Evolutionary conservation across 441 rosid genomes (phyloP).

Genomic region (Bruguiera hainesii): DNA sequence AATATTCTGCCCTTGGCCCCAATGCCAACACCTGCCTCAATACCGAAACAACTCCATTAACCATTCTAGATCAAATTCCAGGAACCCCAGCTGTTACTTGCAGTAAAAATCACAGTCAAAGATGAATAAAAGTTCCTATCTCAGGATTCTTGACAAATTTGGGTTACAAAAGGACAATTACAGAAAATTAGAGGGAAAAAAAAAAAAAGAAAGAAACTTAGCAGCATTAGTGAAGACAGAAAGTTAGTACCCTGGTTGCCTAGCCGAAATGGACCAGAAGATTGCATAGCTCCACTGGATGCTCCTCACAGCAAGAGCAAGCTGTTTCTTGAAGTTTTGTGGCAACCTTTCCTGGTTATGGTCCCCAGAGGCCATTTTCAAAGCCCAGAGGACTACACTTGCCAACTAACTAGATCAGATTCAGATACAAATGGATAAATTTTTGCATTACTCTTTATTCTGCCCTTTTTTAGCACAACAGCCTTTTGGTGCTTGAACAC

Average conservation of each 20-base stretch:
- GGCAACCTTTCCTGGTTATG: slow-evolving; percentile 32
- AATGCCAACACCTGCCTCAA: slow-evolving; percentile 10
- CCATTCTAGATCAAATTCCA: neutral
- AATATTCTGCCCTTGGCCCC: slow-evolving; percentile 3
- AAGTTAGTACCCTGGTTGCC: slow-evolving; percentile 52
- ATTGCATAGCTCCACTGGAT: slow-evolving; percentile 89
- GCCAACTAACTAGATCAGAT: slow-evolving; percentile 22
- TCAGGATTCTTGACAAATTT: neutral
- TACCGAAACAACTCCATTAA: neutral
- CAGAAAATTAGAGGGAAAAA: neutral
- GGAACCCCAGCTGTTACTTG: neutral
- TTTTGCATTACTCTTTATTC: neutral
- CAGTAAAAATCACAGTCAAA: neutral
- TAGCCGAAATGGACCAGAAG: slow-evolving; percentile 69
- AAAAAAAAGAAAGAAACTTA: neutral
- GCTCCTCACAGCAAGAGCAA: slow-evolving; percentile 73
- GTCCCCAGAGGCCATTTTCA: slow-evolving; percentile 37
- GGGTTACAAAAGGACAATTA: neutral
- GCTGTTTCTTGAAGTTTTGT: slow-evolving; percentile 56
- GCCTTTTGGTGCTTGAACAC: slow-evolving; percentile 13
- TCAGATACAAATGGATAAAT: neutral
- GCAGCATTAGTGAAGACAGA: neutral
- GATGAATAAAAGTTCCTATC: neutral
- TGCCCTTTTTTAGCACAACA: slow-evolving; percentile 15
- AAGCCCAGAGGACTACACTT: neutral